These are phyloP conservation scores for Vitis vinifera DNA, from an alignment of 164 flowering plant species.

Conservation along the genomic window ASM3070453v1 NC_081813.1:414501-415000, in stretches of 20 bases:
- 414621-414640: slow-evolving; percentile 33
- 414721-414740: slow-evolving; percentile 10
- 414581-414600: slow-evolving; percentile 13
- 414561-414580: slow-evolving; percentile 23
- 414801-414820: not conserved
- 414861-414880: no score
- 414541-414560: slow-evolving; percentile 6
- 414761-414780: no score
- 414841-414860: slow-evolving; percentile 1
- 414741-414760: slow-evolving; percentile 5
- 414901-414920: no score
- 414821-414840: slow-evolving; percentile 15
- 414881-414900: no score
- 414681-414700: not conserved
- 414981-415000: not conserved
- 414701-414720: slow-evolving; percentile 24
- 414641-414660: slow-evolving; percentile 7
- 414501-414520: slow-evolving; percentile 15
- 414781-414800: no score
- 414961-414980: not conserved
- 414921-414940: no score
- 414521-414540: slow-evolving; percentile 19
- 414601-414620: slow-evolving; percentile 25
- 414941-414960: no score
- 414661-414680: not conserved